A percentile compares a stretch with the other conserved stretches of the same genome.
Evolutionary conservation across 805 yeast species (phyloP).

Genomic region (Metahyphopichia silvanorum): DNA sequence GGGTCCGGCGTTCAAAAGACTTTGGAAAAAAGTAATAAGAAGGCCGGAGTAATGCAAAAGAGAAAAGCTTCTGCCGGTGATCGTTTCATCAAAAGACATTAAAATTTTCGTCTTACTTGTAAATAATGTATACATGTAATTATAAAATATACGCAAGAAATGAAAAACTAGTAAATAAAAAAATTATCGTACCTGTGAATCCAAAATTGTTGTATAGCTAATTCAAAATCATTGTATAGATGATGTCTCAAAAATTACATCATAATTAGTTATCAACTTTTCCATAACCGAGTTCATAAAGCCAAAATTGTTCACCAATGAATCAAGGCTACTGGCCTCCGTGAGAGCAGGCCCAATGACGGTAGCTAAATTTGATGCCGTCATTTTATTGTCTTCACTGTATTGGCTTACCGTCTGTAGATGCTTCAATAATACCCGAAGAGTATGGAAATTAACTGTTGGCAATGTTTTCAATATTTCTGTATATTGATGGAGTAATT

Average conservation of each 20-base stretch:
- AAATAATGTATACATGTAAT: slow-evolving; percentile 1
- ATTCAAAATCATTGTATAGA: too few relatives aligned
- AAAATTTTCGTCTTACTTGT: slow-evolving; percentile 2
- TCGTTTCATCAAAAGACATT: slow-evolving; percentile 41
- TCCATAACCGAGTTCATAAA: slow-evolving; percentile 53
- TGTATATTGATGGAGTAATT: slow-evolving; percentile 16
- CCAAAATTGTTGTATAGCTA: too few relatives aligned
- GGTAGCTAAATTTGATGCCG: slow-evolving; percentile 83
- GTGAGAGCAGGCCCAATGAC: slow-evolving; percentile 71
- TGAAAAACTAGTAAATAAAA: too few relatives aligned
- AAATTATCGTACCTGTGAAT: too few relatives aligned
- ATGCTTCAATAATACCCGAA: slow-evolving; percentile 67
- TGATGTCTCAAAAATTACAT: slow-evolving; percentile 27
- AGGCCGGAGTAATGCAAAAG: slow-evolving; percentile 34
- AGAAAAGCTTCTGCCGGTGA: slow-evolving; percentile 26
- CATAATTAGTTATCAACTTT: slow-evolving; percentile 43
- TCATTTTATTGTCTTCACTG: slow-evolving; percentile 77
- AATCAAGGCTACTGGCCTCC: slow-evolving; percentile 50
- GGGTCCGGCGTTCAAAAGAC: slow-evolving; percentile 30
- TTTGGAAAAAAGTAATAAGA: slow-evolving; percentile 32
- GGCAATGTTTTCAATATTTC: slow-evolving; percentile 51
- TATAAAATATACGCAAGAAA: slow-evolving; percentile 1
- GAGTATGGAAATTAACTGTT: slow-evolving; percentile 58
- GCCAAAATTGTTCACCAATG: slow-evolving; percentile 48
- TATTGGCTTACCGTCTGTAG: slow-evolving; percentile 64